A percentile compares a stretch with the other conserved stretches of the same genome.
phyloP scores from a whole-genome alignment of 495 filamentous ascomycete species.

The Tirmania nivea region DNA sequence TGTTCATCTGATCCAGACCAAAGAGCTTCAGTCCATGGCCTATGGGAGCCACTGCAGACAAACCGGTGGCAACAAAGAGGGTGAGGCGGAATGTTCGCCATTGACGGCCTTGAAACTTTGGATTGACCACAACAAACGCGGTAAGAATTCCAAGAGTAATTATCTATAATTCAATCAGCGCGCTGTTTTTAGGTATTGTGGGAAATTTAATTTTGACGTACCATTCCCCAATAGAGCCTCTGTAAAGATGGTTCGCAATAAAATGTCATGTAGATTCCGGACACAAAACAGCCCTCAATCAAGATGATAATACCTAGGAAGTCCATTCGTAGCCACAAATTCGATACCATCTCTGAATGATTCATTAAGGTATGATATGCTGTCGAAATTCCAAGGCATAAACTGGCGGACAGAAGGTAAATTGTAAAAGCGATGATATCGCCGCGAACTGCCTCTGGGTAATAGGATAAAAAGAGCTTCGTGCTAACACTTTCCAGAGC shows the following conservation, averaged over 20 bases:
- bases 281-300: conserved; percentile 72
- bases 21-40: conserved; percentile 39
- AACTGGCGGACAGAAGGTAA: conserved; percentile 54
- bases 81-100: conserved; percentile 69
- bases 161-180: too few relatives aligned
- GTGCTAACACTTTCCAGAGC: conserved; percentile 29
- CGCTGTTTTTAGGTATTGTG: too few relatives aligned
- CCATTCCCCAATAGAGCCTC: conserved; percentile 29
- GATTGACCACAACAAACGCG: conserved; percentile 55
- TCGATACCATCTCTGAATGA: conserved; percentile 35
- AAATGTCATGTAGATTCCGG: conserved; percentile 72
- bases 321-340: conserved; percentile 53
- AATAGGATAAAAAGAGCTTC: conserved; percentile 32
- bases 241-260: conserved; percentile 41
- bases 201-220: conserved; percentile 21
- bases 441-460: conserved; percentile 35
- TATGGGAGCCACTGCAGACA: conserved; percentile 63
- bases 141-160: background rate
- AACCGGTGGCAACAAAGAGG: conserved; percentile 80
- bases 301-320: conserved; percentile 78
- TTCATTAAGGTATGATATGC: conserved; percentile 54
- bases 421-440: conserved; percentile 56
- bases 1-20: conserved; percentile 33
- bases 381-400: conserved; percentile 74
- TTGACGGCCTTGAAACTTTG: conserved; percentile 56